A percentile compares a stretch with the other conserved stretches of the same genome.
Conservation (phyloP, 2,329 filamentous ascomycete genomes). For the Periconia sp. region DNA sequence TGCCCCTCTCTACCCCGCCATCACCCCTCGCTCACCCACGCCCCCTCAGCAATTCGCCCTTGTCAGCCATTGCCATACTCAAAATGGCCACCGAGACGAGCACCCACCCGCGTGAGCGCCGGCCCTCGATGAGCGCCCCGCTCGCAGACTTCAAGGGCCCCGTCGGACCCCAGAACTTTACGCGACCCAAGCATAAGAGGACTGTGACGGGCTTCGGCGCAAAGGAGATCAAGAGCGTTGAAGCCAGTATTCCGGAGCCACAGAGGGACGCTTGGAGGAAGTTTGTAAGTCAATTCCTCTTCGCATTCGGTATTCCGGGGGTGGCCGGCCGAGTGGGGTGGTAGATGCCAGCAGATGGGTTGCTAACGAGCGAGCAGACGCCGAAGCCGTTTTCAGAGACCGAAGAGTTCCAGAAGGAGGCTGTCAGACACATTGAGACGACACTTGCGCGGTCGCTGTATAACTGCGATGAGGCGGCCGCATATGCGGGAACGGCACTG, state of each 20-base stretch:
- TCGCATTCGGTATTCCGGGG: constrained; percentile 1
- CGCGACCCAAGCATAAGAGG: constrained; percentile 93
- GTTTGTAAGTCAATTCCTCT: constrained; percentile 55
- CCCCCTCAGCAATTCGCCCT: constrained; percentile 29
- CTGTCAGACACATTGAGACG: constrained; percentile 94
- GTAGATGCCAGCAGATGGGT: too few species aligned
- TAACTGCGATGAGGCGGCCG: constrained; percentile 94
- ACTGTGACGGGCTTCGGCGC: constrained; percentile 95
- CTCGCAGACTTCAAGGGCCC: constrained; percentile 86
- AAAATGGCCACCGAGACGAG: constrained; percentile 31
- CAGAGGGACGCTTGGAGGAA: constrained; percentile 79
- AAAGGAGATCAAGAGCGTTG: constrained; percentile 89
- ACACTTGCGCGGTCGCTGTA: constrained; percentile 94
- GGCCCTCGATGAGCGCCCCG: constrained; percentile 80
- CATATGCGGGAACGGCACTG: constrained; percentile 88
- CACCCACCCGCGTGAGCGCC: constrained; percentile 67
- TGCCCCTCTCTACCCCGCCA: constrained; percentile 32
- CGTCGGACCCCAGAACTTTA: constrained; percentile 78
- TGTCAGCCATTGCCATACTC: constrained; percentile 35
- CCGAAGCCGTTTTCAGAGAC: constrained; percentile 74
- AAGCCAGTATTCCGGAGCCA: constrained; percentile 87
- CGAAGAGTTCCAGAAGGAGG: constrained; percentile 82
- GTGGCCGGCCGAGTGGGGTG: constrained; percentile 29
- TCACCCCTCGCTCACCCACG: constrained; percentile 29
- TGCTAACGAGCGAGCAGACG: constrained; percentile 50